Percentiles rank a stretch among this genome's conserved stretches.
Evolutionary conservation across 345 rosid genomes (phyloP).

Genomic region (Lagerstroemia speciosa): DNA sequence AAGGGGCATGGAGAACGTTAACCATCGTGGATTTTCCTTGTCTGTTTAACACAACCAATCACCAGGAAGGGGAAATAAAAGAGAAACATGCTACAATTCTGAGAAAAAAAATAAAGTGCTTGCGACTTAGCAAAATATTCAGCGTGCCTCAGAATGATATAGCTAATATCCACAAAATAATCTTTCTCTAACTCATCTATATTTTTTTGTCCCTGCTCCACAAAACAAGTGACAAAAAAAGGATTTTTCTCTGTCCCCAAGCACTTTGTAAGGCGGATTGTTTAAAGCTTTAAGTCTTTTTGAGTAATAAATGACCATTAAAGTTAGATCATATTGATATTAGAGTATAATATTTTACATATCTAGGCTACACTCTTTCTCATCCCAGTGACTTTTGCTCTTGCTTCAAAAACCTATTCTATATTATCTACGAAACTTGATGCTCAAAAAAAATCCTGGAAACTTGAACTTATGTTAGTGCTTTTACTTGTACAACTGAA

Average conservation of each 20-base stretch:
- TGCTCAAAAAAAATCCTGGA: too few relatives aligned
- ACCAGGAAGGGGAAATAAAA: not conserved
- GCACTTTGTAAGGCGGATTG: not conserved
- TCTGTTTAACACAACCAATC: not conserved
- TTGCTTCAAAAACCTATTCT: not conserved
- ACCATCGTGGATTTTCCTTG: not conserved
- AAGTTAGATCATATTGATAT: not conserved
- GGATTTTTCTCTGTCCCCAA: not conserved
- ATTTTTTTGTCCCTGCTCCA: not conserved
- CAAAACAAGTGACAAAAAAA: not conserved
- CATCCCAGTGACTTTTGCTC: not conserved
- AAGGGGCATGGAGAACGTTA: not conserved
- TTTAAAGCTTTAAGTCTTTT: not conserved
- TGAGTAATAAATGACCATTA: too few relatives aligned
- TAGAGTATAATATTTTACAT: not conserved
- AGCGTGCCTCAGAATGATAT: not conserved
- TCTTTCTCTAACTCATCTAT: not conserved
- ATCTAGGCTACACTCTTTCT: not conserved
- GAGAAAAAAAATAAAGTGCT: not conserved
- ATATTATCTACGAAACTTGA: not conserved
- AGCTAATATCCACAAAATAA: not conserved
- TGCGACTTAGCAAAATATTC: not conserved
- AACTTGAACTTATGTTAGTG: not conserved
- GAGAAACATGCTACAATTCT: not conserved
- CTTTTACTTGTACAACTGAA: not conserved